phyloP scores from a whole-genome alignment of 768 basidiomycete genomes.

The Lactifluus hygrophoroides region DNA sequence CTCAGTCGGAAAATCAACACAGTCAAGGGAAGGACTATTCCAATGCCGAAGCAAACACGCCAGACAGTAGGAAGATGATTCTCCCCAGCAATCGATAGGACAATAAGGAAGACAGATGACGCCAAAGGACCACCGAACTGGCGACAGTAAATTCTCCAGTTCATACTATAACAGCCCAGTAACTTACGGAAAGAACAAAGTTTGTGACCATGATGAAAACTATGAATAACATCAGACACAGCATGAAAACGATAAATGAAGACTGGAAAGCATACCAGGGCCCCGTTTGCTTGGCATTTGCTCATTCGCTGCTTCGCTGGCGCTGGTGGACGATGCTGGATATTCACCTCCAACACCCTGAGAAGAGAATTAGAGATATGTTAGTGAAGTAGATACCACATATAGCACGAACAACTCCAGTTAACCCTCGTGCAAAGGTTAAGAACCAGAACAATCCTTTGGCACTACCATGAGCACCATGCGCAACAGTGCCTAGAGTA shows the following conservation, averaged over 20 bases:
- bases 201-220: conserved; percentile 75
- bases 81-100: conserved; percentile 56
- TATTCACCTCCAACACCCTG: conserved; percentile 75
- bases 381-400: neutral
- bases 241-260: neutral
- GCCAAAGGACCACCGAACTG: conserved; percentile 63
- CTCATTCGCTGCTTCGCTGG: conserved; percentile 69
- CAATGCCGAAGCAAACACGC: conserved; percentile 59
- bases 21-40: conserved; percentile 51
- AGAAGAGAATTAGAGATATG: neutral
- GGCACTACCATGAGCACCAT: conserved; percentile 47
- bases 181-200: conserved; percentile 51
- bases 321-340: conserved; percentile 61
- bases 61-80: conserved; percentile 55
- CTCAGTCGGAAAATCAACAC: conserved; percentile 67
- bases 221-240: conserved; percentile 20
- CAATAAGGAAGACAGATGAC: conserved; percentile 57
- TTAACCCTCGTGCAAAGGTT: conserved; percentile 62
- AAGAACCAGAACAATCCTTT: conserved; percentile 67
- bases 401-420: conserved; percentile 45
- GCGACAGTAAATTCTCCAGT: neutral
- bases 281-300: conserved; percentile 51
- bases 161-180: neutral
- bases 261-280: conserved; percentile 35
- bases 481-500: conserved; percentile 57